Base-by-base conservation (phyloP, 129 eudicot species). In the Centrapalus pauciflorus region DNA sequence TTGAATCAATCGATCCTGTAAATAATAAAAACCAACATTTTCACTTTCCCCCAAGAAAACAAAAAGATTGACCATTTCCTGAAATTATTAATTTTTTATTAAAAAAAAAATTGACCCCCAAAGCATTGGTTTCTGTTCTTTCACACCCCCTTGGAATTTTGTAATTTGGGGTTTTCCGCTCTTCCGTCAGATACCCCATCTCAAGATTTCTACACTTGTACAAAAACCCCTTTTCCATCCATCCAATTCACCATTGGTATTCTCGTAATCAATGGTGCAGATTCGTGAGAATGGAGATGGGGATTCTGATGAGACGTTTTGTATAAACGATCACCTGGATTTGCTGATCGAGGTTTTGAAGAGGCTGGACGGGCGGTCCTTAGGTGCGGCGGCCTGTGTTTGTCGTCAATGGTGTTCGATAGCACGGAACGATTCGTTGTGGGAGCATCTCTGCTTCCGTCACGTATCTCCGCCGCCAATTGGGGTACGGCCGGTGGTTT, bases 381-480 rank as follows among this genome's bases (percentile, higher is more conserved):
- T 91, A 23, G 83, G 83, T 0, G 70, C 75, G 0, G 90, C 96
- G 2, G 88, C 96, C 1, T 83, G 90, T 33, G 98, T 91, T 2
- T 91, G 98, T 61, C 76, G 84, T 25, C 75, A 88, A 20, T 92
- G 98, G 98, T 80, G 83, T 10, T 48, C 81, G 26, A 67, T 92
- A 1, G 64, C 88, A 1, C 73, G 83, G 10, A 88, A 83, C 57
- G 96, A 92, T 72, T 58, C 90, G 28, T 59, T 92, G 10, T 92
- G 98, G 98, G 98, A 92, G 71, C 94, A 88, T 69, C 76, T 88
- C 14, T 88, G 96, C 69, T 92, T 88, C 71, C 95, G 87, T 73
- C 85, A 85, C 69, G 85, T 82, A 59, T 75, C 83, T 1, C 96
- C 95, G 4, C 81, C 88, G 3, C 90, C 82, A 7, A 35, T 73